Evolutionary conservation across 257 asterid genomes (phyloP).

Genomic region (Oldenlandia corymbosa): DNA sequence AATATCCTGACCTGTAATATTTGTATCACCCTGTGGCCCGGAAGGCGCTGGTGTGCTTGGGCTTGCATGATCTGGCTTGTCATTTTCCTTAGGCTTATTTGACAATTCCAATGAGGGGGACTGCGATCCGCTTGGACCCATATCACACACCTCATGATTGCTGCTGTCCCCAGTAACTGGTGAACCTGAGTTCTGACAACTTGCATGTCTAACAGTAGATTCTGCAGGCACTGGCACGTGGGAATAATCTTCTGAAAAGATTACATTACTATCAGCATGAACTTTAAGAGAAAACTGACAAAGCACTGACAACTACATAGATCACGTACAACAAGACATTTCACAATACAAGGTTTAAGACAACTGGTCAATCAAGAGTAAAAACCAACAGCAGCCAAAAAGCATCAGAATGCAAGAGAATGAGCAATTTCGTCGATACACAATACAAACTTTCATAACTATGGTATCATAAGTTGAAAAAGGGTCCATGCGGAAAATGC

Average conservation of each 20-base stretch:
- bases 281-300: not conserved
- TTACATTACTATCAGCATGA: not conserved
- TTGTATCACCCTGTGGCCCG: not conserved
- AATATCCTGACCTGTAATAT: conserved; percentile 4
- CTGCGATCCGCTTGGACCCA: not conserved
- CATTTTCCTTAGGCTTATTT: conserved; percentile 7
- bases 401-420: conserved; percentile 2
- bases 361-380: not conserved
- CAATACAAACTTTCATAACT: not conserved
- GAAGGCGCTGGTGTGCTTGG: conserved; percentile 9
- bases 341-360: not conserved
- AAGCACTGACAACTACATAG: not conserved
- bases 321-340: not conserved
- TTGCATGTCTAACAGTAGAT: conserved; percentile 12
- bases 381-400: not conserved
- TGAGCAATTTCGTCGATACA: too few species aligned
- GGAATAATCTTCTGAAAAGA: conserved; percentile 5
- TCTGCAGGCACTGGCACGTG: conserved; percentile 4
- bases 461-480: not conserved
- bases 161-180: conserved; percentile 3
- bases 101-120: conserved; percentile 4
- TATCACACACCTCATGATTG: conserved; percentile 12
- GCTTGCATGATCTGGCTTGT: not conserved
- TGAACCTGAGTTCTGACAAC: not conserved
- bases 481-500: not conserved